phyloP scores from a whole-genome alignment of 1,139 yeast species.

The Hyphopichia buzzinii region DNA sequence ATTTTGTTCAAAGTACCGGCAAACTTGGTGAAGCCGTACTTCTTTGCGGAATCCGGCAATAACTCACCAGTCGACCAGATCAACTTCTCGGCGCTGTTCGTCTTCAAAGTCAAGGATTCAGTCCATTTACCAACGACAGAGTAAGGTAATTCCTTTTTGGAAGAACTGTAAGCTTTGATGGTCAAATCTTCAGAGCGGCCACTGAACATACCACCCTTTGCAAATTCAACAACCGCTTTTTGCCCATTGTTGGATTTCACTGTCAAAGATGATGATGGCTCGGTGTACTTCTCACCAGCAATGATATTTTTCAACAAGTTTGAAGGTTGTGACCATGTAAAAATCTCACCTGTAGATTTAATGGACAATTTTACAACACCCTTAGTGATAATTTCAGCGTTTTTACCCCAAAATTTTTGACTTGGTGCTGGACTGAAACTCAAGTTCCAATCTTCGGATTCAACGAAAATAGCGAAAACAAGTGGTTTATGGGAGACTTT shows the following conservation, averaged over 20 bases:
- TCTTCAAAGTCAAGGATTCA: constrained; percentile 47
- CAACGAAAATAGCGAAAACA: constrained; percentile 76
- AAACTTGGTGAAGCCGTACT: constrained; percentile 84
- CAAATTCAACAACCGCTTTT: constrained; percentile 70
- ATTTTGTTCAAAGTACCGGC: constrained; percentile 80
- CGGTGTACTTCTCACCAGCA: constrained; percentile 95
- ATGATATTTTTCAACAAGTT: constrained; percentile 80
- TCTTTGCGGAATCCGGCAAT: constrained; percentile 55
- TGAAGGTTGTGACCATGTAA: constrained; percentile 80
- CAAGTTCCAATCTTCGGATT: constrained; percentile 72
- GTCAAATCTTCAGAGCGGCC: constrained; percentile 82
- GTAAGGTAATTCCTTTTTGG: constrained; percentile 34
- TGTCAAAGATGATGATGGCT: constrained; percentile 72
- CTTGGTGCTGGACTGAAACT: constrained; percentile 74
- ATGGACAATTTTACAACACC: constrained; percentile 63
- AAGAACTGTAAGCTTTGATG: constrained; percentile 49
- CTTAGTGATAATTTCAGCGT: constrained; percentile 74
- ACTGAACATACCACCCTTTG: constrained; percentile 71
- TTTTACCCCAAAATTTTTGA: constrained; percentile 95
- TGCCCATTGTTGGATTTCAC: constrained; percentile 68
- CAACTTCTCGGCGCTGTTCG: constrained; percentile 38
- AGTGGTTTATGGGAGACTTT: constrained; percentile 84
- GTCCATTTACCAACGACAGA: constrained; percentile 79
- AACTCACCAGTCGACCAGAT: constrained; percentile 71
- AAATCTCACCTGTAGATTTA: constrained; percentile 64